Conservation (phyloP, 495 filamentous ascomycete species). For the Xylaria castorea region DNA sequence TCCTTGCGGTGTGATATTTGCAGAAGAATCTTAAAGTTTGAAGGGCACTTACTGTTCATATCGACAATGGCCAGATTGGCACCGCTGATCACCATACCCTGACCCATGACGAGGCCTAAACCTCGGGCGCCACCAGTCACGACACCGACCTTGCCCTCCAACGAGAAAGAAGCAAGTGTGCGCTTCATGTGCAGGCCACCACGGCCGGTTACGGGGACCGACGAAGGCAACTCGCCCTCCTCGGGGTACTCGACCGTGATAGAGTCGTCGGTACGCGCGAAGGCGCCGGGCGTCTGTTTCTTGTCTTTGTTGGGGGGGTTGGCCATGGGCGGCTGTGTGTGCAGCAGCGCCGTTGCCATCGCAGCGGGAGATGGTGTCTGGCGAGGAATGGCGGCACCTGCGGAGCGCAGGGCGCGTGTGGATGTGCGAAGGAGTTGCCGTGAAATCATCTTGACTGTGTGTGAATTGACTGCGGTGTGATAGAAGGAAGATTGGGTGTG, state of each 20-base stretch:
- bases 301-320: conserved; percentile 39
- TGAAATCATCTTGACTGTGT: conserved; percentile 24
- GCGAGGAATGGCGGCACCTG: conserved; percentile 18
- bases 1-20: background rate
- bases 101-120: conserved; percentile 88
- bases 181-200: conserved; percentile 63
- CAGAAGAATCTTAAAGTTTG: background rate
- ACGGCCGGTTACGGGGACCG: conserved; percentile 70
- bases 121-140: conserved; percentile 89
- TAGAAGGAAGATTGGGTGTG: background rate
- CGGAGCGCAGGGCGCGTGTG: conserved; percentile 29
- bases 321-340: conserved; percentile 40
- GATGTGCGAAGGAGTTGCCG: conserved; percentile 26
- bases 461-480: conserved; percentile 14
- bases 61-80: conserved; percentile 92
- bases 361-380: conserved; percentile 27
- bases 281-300: conserved; percentile 51
- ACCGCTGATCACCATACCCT: conserved; percentile 84
- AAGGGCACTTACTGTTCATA: conserved; percentile 74
- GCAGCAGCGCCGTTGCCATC: conserved; percentile 31
- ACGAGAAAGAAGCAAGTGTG: conserved; percentile 67
- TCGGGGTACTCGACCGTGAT: conserved; percentile 79
- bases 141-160: conserved; percentile 77
- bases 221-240: conserved; percentile 69
- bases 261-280: conserved; percentile 78